These are phyloP conservation scores for Lentinula raphanica DNA, from an alignment of 768 basidiomycete genomes.

Conservation along the genomic window DNA sequence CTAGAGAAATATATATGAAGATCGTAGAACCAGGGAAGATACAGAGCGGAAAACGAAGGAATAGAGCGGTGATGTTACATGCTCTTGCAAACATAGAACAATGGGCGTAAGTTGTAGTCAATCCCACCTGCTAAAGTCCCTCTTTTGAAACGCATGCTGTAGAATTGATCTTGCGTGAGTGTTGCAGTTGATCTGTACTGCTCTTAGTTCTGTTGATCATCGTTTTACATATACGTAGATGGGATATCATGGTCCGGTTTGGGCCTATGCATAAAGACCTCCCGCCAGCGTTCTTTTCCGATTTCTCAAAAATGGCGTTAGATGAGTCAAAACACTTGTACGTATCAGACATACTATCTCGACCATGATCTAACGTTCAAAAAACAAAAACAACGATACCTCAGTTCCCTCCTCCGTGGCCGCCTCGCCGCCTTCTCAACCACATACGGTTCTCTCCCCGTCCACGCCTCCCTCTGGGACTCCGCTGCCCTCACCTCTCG, in stretches of 20 bases:
- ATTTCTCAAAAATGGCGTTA: slow-evolving; percentile 79
- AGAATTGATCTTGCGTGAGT: slow-evolving; percentile 73
- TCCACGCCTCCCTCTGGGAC: slow-evolving; percentile 79
- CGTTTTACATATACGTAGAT: slow-evolving; percentile 42
- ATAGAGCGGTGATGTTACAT: slow-evolving; percentile 70
- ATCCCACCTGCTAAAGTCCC: not conserved
- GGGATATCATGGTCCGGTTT: slow-evolving; percentile 82
- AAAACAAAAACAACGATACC: too few relatives aligned
- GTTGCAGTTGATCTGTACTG: not conserved
- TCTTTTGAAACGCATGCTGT: not conserved
- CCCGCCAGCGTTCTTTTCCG: slow-evolving; percentile 72
- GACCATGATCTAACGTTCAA: too few relatives aligned
- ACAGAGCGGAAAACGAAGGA: slow-evolving; percentile 45
- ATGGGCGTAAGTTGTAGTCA: slow-evolving; percentile 59
- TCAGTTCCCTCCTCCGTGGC: slow-evolving; percentile 52
- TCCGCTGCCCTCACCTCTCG: slow-evolving; percentile 63
- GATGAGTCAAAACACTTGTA: slow-evolving; percentile 85
- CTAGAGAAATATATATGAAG: slow-evolving; percentile 50
- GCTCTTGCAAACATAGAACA: slow-evolving; percentile 84
- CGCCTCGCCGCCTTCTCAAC: slow-evolving; percentile 60
- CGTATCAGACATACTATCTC: slow-evolving; percentile 5
- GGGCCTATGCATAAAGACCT: slow-evolving; percentile 54
- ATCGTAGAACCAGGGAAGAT: slow-evolving; percentile 58
- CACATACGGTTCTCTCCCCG: slow-evolving; percentile 67
- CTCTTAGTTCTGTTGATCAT: not conserved